phyloP scores from a whole-genome alignment of 257 asterid species.

The Nyctanthes arbortristis region DNA sequence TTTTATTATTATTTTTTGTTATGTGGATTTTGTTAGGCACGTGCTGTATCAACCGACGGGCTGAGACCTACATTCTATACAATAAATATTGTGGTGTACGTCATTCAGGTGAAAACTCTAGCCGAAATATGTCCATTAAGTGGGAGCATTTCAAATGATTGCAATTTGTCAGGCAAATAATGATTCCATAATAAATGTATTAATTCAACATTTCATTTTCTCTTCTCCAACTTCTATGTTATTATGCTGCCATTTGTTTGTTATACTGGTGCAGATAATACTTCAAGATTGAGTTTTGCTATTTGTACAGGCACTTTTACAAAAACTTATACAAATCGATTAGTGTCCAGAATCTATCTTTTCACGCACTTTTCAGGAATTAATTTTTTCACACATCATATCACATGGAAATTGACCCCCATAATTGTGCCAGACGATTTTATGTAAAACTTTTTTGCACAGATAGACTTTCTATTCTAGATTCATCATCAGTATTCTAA shows the following conservation, averaged over 20 bases:
- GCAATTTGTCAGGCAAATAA: background rate
- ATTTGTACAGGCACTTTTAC: too few relatives aligned
- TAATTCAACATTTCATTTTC: background rate
- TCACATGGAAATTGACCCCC: too few relatives aligned
- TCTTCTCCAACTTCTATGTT: background rate
- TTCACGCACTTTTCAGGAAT: too few relatives aligned
- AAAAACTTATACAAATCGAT: too few relatives aligned
- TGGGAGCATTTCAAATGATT: background rate
- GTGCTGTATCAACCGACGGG: slow-evolving; percentile 95
- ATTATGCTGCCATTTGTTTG: background rate
- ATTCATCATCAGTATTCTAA: too few relatives aligned
- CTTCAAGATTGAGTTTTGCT: too few relatives aligned
- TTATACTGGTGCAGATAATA: background rate
- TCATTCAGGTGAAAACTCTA: slow-evolving; percentile 66
- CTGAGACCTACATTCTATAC: slow-evolving; percentile 87
- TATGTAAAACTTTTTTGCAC: too few relatives aligned
- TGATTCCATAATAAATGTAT: background rate
- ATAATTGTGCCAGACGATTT: too few relatives aligned
- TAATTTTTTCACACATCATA: too few relatives aligned
- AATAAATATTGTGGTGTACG: slow-evolving; percentile 78
- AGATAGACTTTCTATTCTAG: too few relatives aligned
- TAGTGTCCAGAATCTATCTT: too few relatives aligned
- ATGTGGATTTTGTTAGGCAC: slow-evolving; percentile 69
- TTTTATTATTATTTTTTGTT: background rate
- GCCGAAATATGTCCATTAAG: background rate